Evolutionary conservation across 1,139 yeast species (phyloP), one percentile per base, ranked within the genome.

Genomic region (Yamadazyma taylorii): DNA sequence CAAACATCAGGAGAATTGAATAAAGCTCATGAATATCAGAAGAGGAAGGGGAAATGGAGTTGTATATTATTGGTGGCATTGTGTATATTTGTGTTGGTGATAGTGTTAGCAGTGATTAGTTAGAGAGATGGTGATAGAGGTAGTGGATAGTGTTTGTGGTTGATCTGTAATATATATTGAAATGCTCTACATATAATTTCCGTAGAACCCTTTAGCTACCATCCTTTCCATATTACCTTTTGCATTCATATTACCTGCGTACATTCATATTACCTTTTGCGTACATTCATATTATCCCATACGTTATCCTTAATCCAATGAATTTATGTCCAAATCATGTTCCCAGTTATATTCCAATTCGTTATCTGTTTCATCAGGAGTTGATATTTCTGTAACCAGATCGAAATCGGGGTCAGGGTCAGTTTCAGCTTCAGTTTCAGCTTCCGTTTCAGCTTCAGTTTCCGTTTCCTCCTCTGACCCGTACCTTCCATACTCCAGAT

Each of bases 11-110:
- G 75, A 21, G 94, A 88, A 52, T 69, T 89, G 40, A 60, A 59
- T 9, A 79, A 79, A 51, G 96, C 96, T 3, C 78, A 87, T 45
- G 80, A 81, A 40, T 82, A 85, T 50, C 96, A 88, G 56, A 72
- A 74, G 46, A 61, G 69, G 39, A 79, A 79, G 48, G 75, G 89
- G 5, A 83, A 79, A 53, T 88, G 95, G 82, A 77, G 86, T 22
- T 81, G 88, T 55, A 73, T 82, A 13, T 50, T 82, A 16, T 61
- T 87, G 40, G 63, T 79, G 13, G 75, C 71, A 2, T 54, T 71
- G 33, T 55, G 66, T 37, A 55, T 71, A 5, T 50, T 70, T 37
- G 63, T 67, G 19, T 55, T 70, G 47, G 50, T 70, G 2, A 45
- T 70, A 16, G 70, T 71, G 3, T 54, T 71, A 39, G 68, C 66